Percentiles rank a stretch among this genome's conserved stretches.
Conservation (phyloP, 805 yeast species). For the Gaillardinia entomophila region DNA sequence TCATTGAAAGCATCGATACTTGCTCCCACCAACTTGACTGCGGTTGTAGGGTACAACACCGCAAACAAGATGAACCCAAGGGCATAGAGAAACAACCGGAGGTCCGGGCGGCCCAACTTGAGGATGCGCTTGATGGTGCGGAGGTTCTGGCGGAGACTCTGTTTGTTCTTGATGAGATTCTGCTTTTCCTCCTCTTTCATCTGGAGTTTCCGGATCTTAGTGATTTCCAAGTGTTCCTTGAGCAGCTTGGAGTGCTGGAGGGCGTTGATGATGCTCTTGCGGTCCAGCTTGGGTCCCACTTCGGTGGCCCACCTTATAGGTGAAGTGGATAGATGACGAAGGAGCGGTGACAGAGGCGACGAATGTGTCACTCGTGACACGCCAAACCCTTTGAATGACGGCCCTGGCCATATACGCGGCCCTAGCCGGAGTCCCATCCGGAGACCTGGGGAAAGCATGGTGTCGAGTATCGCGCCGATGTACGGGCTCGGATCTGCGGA, state of each 20-base stretch:
- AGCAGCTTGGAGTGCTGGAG: conserved; percentile 8
- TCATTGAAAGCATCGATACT: conserved; percentile 38
- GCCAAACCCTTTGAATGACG: no score
- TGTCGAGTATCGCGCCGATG: neutral
- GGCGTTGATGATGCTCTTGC: neutral
- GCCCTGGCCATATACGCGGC: no score
- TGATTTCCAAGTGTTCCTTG: conserved; percentile 22
- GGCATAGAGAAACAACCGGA: conserved; percentile 31
- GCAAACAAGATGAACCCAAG: conserved; percentile 38
- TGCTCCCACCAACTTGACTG: conserved; percentile 39
- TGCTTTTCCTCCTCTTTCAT: conserved; percentile 25
- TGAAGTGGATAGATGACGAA: no score
- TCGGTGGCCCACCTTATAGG: neutral
- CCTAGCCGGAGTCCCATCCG: neutral
- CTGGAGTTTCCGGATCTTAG: conserved; percentile 18
- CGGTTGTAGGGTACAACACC: conserved; percentile 38
- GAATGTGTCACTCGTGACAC: no score
- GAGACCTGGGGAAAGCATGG: neutral
- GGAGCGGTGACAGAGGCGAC: no score
- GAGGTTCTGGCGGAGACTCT: conserved; percentile 27
- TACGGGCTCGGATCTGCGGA: neutral
- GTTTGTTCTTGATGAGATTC: conserved; percentile 15
- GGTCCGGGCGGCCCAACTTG: conserved; percentile 34
- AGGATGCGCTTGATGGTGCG: conserved; percentile 33
- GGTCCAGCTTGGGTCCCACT: neutral